Conservation (phyloP, 1,284 basidiomycete genomes). For the Puccinia triticina region DNA sequence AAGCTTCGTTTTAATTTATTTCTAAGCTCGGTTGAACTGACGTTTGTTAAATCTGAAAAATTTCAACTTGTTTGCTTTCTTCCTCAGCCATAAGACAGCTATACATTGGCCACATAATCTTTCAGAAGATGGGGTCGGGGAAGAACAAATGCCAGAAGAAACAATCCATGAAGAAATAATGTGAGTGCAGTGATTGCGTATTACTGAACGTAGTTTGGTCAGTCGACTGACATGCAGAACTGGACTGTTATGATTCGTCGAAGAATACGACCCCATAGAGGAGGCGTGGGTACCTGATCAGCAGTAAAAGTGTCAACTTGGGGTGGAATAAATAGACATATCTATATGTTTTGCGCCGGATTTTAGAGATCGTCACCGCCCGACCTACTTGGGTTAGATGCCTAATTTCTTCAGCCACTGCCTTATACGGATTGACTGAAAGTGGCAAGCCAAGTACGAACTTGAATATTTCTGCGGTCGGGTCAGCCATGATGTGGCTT, state of each 20-base stretch:
- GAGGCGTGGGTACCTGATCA: not conserved
- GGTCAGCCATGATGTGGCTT: too few species aligned
- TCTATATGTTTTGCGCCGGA: not conserved
- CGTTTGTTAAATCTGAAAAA: too few species aligned
- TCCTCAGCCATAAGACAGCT: too few species aligned
- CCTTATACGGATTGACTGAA: constrained; percentile 3
- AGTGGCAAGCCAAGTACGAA: not conserved
- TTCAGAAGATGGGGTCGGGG: not conserved
- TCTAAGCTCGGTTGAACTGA: too few species aligned
- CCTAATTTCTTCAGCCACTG: not conserved
- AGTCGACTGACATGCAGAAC: not conserved
- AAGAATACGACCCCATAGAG: constrained; percentile 7
- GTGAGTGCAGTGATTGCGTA: not conserved
- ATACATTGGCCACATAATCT: too few species aligned
- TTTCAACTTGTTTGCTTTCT: too few species aligned
- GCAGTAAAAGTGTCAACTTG: too few species aligned
- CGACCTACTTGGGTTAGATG: not conserved
- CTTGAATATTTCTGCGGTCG: not conserved
- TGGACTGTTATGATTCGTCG: not conserved
- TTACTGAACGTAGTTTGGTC: not conserved
- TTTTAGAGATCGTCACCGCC: not conserved
- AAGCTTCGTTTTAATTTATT: too few species aligned
- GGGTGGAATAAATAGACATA: too few species aligned
- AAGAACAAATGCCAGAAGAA: not conserved
- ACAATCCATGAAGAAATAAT: not conserved